Conservation (phyloP, 352 stramenopile species). For the Blastocystis sp. region DNA sequence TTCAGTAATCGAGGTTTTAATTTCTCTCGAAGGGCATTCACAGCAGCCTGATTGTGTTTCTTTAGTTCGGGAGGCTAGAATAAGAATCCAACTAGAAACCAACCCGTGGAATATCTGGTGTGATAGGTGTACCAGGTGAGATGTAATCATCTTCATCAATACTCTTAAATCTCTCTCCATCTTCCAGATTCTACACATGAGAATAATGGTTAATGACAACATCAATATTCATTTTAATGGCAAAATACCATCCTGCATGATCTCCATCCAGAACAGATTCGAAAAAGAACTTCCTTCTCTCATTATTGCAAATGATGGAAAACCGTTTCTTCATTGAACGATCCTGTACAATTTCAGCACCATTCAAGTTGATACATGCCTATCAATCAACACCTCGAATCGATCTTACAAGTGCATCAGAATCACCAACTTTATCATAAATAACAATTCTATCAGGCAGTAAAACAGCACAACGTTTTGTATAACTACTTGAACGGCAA, state of each 20-base stretch:
- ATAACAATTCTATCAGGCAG: slow-evolving; percentile 46
- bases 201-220: background rate
- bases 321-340: slow-evolving; percentile 55
- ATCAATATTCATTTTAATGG: slow-evolving; percentile 38
- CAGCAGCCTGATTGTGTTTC: slow-evolving; percentile 37
- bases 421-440: slow-evolving; percentile 37
- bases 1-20: background rate
- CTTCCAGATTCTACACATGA: slow-evolving; percentile 14
- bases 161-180: slow-evolving; percentile 44
- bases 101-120: slow-evolving; percentile 21
- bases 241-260: slow-evolving; percentile 31
- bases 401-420: slow-evolving; percentile 12
- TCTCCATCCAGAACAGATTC: slow-evolving; percentile 38
- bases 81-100: background rate
- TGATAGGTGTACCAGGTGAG: background rate
- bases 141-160: slow-evolving; percentile 59
- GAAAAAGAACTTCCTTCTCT: slow-evolving; percentile 15
- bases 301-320: slow-evolving; percentile 18
- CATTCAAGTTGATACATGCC: slow-evolving; percentile 55
- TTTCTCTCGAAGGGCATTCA: background rate
- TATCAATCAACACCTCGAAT: background rate
- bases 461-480: slow-evolving; percentile 35
- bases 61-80: slow-evolving; percentile 39
- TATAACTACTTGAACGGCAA: slow-evolving; percentile 11
- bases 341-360: slow-evolving; percentile 34